Evolutionary conservation across 805 yeast species (phyloP), one percentile per base, ranked within the genome.

Genomic region (Myxozyma neotropica): DNA sequence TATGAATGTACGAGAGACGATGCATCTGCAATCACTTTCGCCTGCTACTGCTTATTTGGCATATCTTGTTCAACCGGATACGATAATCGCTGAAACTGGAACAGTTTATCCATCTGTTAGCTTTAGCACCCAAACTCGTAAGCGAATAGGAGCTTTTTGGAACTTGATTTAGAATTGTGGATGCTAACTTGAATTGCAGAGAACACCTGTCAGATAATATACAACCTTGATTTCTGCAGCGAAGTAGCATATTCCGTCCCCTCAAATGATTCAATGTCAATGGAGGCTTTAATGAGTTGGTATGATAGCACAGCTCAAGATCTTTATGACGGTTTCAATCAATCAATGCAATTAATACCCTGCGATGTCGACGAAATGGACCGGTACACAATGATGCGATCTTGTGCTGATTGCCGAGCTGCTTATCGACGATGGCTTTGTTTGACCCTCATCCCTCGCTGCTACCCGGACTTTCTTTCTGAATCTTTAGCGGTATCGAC

Each of bases 171-270:
- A 27, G 43, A 8, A 38, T 8, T 8, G 21, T 4, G 17, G 21
- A 38, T 10, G n/a, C 35, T 12, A 19, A 26, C 38, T 2, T 46
- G 5, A 5, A 29, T 23, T 33, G 89, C 1, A 73, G 81, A 72
- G 72, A 72, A 26, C 70, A 78, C 88, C 1, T 93, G 99, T 71
- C 82, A 86, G 60, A 74, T 92, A 50, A 81, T 91, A 17, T 89
- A 82, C 70, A 87, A 83, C 59, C 77, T 93, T 59, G 84, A 82
- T 1, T 91, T 91, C 69, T 93, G 99, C 72, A 72, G 78, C 31
- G 81, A 83, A 47, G 95, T 93, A 24, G 94, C 96, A 0, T 93
- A 92, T 73, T 81, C 96, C 0, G 96, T 89, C 0, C 98, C 98
- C 0, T 77, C 78, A 4, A 75, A 75, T 51, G 69, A 81, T 0